These are phyloP conservation scores for Hypholoma sublateritium DNA, from an alignment of 768 basidiomycete species.

Conservation along the genomic window DNA sequence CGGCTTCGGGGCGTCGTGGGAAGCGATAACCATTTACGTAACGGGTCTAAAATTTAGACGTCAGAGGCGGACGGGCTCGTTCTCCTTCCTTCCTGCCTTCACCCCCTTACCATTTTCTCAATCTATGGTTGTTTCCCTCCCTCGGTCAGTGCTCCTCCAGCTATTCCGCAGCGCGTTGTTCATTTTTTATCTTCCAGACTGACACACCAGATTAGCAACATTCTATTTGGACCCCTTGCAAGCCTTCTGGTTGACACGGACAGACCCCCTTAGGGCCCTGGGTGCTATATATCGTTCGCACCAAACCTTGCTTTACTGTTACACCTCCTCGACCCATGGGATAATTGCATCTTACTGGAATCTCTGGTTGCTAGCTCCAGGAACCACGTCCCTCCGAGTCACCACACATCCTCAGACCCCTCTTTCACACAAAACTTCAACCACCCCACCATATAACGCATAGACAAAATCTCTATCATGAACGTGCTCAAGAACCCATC, in stretches of 20 bases:
- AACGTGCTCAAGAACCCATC: conserved; percentile 67
- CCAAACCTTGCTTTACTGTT: conserved; percentile 13
- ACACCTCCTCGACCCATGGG: conserved; percentile 45
- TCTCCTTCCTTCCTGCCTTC: conserved; percentile 22
- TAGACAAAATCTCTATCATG: conserved; percentile 40
- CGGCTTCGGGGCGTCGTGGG: conserved; percentile 3
- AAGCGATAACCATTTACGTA: conserved; percentile 9
- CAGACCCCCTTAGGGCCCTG: conserved; percentile 69
- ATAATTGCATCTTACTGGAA: conserved; percentile 43
- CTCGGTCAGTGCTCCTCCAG: conserved; percentile 24
- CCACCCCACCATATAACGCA: conserved; percentile 4
- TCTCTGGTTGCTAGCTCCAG: conserved; percentile 37
- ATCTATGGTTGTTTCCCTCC: conserved; percentile 57
- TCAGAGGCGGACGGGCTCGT: conserved; percentile 14
- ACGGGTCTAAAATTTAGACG: conserved; percentile 7
- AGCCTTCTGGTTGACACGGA: conserved; percentile 66
- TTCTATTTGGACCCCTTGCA: conserved; percentile 64
- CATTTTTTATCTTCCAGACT: conserved; percentile 31
- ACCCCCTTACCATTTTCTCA: conserved; percentile 22
- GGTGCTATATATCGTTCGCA: conserved; percentile 18
- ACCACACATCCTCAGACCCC: conserved; percentile 24
- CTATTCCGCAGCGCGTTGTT: conserved; percentile 9
- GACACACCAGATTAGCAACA: conserved; percentile 50
- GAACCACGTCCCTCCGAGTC: conserved; percentile 18
- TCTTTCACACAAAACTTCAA: conserved; percentile 12